These are phyloP conservation scores for Kodamaea laetipori DNA, from an alignment of 805 yeast species.

Conservation along the genomic window DNA sequence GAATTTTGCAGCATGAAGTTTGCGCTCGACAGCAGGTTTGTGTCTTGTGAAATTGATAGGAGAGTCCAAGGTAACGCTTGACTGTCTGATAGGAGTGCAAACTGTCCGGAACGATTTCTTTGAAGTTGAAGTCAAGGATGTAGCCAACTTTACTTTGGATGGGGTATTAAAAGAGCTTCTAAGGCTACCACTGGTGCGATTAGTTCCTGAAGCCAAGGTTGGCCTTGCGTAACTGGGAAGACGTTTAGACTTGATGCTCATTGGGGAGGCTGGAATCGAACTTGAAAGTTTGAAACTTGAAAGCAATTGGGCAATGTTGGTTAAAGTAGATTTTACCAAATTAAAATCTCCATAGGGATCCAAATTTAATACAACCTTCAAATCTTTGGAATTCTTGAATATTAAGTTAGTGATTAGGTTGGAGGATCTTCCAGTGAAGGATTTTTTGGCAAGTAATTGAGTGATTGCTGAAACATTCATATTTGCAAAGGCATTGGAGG, in stretches of 20 bases:
- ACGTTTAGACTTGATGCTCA: background rate
- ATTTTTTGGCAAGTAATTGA: conserved; percentile 21
- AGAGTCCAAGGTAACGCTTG: background rate
- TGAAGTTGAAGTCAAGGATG: conserved; percentile 6
- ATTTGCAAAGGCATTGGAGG: conserved; percentile 29
- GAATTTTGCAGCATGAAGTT: background rate
- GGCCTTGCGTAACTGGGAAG: conserved; percentile 34
- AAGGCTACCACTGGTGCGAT: background rate
- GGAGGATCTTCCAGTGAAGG: conserved; percentile 24
- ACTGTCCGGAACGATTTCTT: background rate
- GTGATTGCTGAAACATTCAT: conserved; percentile 31
- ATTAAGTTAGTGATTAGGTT: conserved; percentile 31
- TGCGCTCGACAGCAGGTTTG: background rate
- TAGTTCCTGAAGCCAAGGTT: conserved; percentile 26
- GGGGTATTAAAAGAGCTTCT: conserved; percentile 12
- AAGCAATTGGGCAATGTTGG: conserved; percentile 27
- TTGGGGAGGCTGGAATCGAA: conserved; percentile 4
- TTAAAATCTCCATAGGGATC: conserved; percentile 28
- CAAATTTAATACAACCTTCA: conserved; percentile 29
- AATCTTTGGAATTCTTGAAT: conserved; percentile 20
- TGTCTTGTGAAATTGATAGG: conserved; percentile 3
- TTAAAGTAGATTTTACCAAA: conserved; percentile 29
- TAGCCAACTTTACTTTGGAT: conserved; percentile 11
- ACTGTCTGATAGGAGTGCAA: background rate
- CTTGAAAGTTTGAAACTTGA: conserved; percentile 19